These are phyloP conservation scores for Tilletia horrida DNA, from an alignment of 1,284 basidiomycete genomes.

Conservation along the genomic window DNA sequence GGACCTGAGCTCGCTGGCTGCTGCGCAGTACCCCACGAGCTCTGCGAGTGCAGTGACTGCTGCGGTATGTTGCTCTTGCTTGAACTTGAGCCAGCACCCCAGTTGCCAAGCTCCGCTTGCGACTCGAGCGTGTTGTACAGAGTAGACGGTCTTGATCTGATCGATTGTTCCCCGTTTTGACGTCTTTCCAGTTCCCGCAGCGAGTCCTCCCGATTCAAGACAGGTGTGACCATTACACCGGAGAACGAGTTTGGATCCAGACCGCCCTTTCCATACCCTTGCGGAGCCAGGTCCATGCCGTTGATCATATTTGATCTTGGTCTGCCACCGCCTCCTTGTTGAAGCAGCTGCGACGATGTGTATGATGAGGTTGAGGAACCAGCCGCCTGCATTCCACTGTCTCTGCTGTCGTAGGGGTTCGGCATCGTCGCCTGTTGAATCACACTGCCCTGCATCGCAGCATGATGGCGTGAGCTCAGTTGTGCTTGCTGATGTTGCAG, in stretches of 20 bases:
- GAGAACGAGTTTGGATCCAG: slow-evolving; percentile 37
- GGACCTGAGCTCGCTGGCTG: background rate
- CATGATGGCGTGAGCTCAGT: background rate
- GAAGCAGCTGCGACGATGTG: background rate
- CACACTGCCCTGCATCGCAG: background rate
- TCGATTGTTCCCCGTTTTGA: slow-evolving; percentile 56
- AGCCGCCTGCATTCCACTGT: background rate
- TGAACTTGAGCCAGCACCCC: background rate
- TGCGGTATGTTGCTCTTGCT: background rate
- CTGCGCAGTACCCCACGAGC: background rate
- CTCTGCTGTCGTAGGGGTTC: slow-evolving; percentile 9
- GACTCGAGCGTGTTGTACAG: slow-evolving; percentile 14
- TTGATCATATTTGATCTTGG: slow-evolving; percentile 70
- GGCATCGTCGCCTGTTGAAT: slow-evolving; percentile 7
- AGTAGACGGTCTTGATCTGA: background rate
- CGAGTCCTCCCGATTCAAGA: slow-evolving; percentile 49
- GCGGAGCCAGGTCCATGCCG: slow-evolving; percentile 82
- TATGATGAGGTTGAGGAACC: background rate
- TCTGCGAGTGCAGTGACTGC: background rate
- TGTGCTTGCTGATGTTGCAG: slow-evolving; percentile 31
- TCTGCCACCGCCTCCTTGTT: background rate
- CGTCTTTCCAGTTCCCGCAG: slow-evolving; percentile 58
- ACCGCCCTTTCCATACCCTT: slow-evolving; percentile 64
- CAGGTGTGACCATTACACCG: slow-evolving; percentile 39
- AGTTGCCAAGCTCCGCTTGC: slow-evolving; percentile 2